Evolutionary conservation across 2,329 filamentous ascomycete genomes (phyloP).

Genomic region (Ustilaginoidea virens): DNA sequence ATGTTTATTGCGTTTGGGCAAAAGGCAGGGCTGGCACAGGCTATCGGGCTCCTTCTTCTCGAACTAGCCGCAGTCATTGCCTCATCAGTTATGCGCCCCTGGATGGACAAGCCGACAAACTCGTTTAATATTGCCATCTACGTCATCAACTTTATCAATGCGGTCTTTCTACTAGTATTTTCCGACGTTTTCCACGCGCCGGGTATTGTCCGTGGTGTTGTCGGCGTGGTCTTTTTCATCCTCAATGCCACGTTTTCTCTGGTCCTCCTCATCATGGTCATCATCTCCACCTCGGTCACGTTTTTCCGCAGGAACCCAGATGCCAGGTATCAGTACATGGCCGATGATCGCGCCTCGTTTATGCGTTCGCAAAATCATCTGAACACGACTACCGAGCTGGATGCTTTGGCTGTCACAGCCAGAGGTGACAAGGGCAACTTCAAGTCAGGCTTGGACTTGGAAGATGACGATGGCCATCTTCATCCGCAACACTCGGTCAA

Average conservation of each 20-base stretch:
- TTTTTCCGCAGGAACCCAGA: slow-evolving; percentile 88
- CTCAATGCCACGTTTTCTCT: slow-evolving; percentile 72
- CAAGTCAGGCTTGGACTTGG: slow-evolving; percentile 21
- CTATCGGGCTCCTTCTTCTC: slow-evolving; percentile 69
- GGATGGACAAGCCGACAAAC: slow-evolving; percentile 98
- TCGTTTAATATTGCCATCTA: slow-evolving; percentile 88
- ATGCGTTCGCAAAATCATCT: slow-evolving; percentile 87
- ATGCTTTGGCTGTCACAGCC: slow-evolving; percentile 79
- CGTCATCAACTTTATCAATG: slow-evolving; percentile 76
- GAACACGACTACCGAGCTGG: slow-evolving; percentile 62
- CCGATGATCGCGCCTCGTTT: slow-evolving; percentile 85
- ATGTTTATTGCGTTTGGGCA: slow-evolving; percentile 79
- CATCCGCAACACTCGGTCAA: slow-evolving; percentile 17
- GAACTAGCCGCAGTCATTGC: slow-evolving; percentile 64
- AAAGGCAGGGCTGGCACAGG: slow-evolving; percentile 53
- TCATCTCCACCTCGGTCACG: slow-evolving; percentile 42
- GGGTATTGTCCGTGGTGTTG: slow-evolving; percentile 65
- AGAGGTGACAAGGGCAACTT: slow-evolving; percentile 46
- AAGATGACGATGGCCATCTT: slow-evolving; percentile 26
- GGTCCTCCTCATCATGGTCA: slow-evolving; percentile 65
- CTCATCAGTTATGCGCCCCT: slow-evolving; percentile 70
- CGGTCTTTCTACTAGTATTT: slow-evolving; percentile 77
- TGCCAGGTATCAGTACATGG: slow-evolving; percentile 86
- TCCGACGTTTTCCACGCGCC: slow-evolving; percentile 73
- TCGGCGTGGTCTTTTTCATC: slow-evolving; percentile 80